Evolutionary conservation across 2,329 filamentous ascomycete species (phyloP), one percentile per base, ranked within the genome.

Genomic region (Colletotrichum tamarilloi): DNA sequence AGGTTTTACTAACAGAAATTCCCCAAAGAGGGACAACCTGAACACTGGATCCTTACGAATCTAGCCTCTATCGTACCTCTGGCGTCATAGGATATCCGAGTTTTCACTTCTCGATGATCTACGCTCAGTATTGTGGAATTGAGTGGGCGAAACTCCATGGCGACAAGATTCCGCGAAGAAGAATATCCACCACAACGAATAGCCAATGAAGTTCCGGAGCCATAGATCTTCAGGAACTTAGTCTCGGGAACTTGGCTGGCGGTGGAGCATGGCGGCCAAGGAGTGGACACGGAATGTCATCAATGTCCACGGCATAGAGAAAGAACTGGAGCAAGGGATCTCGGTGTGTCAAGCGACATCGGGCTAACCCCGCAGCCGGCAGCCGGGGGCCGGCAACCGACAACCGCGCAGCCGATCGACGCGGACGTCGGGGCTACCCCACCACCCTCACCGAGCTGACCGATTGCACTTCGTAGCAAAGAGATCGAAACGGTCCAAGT

Each of bases 341-440:
- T 73, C 71, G 71, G 71, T 66, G 71, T 60, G 56, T 35, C 56
- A 26, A 57, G 71, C 71, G 71, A 70, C 68, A 70, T 73, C 71
- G 67, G 71, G 71, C 67, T 30, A 52, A 60, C 67, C 71, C 67
- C 71, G 56, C 71, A 66, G 24, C 60, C 70, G 70, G 67, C 67
- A 65, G 16, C 56, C 70, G 70, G 67, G 60, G 56, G 11, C 60
- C 70, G 70, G 32, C 22, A 46, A 38, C 70, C 71, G 71, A 73
- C 42, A 73, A 67, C 71, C 71, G 71, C 67, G 19, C 52, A 65
- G 71, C 71, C 71, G 67, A 71, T 70, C 55, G 55, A 62, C 52
- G 58, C 67, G 71, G 71, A 66, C 71, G 67, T 73, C 71, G 71
- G 71, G 59, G 26, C 16, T 11, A 38, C 71, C 71, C 71, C 71